These are phyloP conservation scores for Solanum clarkiae DNA, from an alignment of 257 asterid species.

Conservation along the genomic window DNA sequence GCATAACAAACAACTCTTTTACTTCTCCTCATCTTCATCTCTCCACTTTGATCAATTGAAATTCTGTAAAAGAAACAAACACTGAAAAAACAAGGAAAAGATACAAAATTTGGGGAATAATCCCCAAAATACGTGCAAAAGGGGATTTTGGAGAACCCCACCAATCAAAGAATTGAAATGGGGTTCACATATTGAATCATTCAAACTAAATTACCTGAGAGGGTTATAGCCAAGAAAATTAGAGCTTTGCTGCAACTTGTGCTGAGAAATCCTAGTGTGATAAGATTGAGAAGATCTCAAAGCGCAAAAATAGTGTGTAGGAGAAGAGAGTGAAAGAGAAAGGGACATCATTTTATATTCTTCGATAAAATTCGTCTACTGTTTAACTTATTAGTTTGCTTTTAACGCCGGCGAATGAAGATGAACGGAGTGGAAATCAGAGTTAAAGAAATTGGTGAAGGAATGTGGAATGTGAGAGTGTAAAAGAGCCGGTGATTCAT, in stretches of 20 bases:
- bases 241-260: neutral
- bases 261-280: constrained; percentile 2
- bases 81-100: too few species aligned
- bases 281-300: constrained; percentile 7
- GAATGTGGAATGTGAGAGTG: neutral
- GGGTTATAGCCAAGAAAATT: constrained; percentile 9
- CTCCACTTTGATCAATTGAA: constrained; percentile 1
- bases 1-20: constrained; percentile 41
- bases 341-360: neutral
- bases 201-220: neutral
- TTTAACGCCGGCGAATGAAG: neutral
- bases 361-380: neutral
- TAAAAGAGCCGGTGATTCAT: neutral
- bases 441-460: neutral
- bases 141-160: neutral
- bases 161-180: neutral
- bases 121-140: neutral
- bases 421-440: neutral
- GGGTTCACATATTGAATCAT: neutral
- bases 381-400: neutral
- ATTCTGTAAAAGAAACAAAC: constrained; percentile 22
- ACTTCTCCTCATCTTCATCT: constrained; percentile 19
- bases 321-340: neutral
- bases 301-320: neutral
- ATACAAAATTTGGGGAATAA: neutral